Base-by-base conservation (phyloP, 2,329 filamentous ascomycete species). In the Ilyonectria robusta region DNA sequence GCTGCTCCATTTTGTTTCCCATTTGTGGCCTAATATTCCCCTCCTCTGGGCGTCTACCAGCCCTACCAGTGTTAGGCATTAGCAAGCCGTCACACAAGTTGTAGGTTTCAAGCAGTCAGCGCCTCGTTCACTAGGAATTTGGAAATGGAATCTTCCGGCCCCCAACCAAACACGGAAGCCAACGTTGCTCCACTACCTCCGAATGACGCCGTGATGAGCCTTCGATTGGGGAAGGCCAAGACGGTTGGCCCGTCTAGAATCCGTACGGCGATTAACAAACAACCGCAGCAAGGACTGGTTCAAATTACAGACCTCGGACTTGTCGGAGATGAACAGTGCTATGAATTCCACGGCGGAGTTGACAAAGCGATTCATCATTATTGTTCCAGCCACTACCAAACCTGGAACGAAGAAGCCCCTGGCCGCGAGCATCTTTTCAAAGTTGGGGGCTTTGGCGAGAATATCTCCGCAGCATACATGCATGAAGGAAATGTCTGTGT, bases 361-460 rank as follows among this genome's bases (percentile, higher is more conserved):
- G 70, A 72, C 15, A 72, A 70, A 9, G 70, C 70, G 7, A 37
- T 72, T 10, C 68, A 71, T 11, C 70, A 72, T 17, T 72, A 72
- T 31, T 66, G 70, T 10, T 61, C 70, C 3, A 40, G 47, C 1
- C 70, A 72, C 19, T 72, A 72, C 11, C 55, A 66, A 17, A 46
- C 21, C 2, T 72, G 70, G 70, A 72, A 70, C 8, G 48, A 48
- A 4, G 68, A 72, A 17, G 33, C 68, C 8, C 65, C 70, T 3
- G 60, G 57, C 1, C 59, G 65, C 13, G 29, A 65, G 9, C 48
- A 71, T 26, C 62, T 72, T 3, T 72, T 71, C 47, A 64, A 62
- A 7, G 40, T 67, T 13, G 70, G 70, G 1, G 70, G 70, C 0
- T 72, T 72, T 29, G 70, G 70, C 33, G 70, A 72, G 31, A 72